Evolutionary conservation across 352 stramenopile species (phyloP).

Genomic region (Blastocystis sp.): DNA sequence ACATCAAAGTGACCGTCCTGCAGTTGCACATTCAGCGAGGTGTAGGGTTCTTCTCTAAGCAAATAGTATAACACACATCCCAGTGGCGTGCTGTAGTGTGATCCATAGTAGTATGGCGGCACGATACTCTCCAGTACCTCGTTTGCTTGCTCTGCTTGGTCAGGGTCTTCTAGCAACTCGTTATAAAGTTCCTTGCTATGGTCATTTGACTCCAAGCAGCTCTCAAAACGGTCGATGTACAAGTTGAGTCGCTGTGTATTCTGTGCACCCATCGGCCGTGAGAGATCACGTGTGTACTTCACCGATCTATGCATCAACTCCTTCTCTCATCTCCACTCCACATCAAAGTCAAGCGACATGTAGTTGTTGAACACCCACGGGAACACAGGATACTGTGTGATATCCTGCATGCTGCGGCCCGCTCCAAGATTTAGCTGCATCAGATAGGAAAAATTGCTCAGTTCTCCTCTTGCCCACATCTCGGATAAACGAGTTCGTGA

Average conservation of each 20-base stretch:
- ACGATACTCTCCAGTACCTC: slow-evolving; percentile 71
- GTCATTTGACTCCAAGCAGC: slow-evolving; percentile 62
- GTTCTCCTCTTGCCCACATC: background rate
- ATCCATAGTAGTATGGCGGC: slow-evolving; percentile 81
- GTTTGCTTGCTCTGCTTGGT: slow-evolving; percentile 84
- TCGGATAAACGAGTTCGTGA: background rate
- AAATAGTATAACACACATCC: slow-evolving; percentile 94
- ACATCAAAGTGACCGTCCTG: slow-evolving; percentile 95
- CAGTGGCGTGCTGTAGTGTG: slow-evolving; percentile 90
- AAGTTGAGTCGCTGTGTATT: slow-evolving; percentile 74
- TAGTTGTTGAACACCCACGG: slow-evolving; percentile 93
- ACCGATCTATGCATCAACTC: slow-evolving; percentile 67
- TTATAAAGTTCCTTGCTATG: slow-evolving; percentile 62
- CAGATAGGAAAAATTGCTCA: slow-evolving; percentile 82
- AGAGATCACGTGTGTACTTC: slow-evolving; percentile 83
- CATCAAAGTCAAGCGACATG: slow-evolving; percentile 79
- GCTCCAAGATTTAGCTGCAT: slow-evolving; percentile 88
- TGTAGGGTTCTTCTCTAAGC: slow-evolving; percentile 90
- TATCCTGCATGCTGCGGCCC: slow-evolving; percentile 88
- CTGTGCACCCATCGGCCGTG: slow-evolving; percentile 89
- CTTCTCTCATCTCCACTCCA: background rate
- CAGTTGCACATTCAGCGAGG: slow-evolving; percentile 81
- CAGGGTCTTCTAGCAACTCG: slow-evolving; percentile 65
- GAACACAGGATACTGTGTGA: slow-evolving; percentile 93
- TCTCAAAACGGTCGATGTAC: slow-evolving; percentile 72